Evolutionary conservation across 768 basidiomycete species (phyloP), one percentile per base, ranked within the genome.

Genomic region (Suillus decipiens): DNA sequence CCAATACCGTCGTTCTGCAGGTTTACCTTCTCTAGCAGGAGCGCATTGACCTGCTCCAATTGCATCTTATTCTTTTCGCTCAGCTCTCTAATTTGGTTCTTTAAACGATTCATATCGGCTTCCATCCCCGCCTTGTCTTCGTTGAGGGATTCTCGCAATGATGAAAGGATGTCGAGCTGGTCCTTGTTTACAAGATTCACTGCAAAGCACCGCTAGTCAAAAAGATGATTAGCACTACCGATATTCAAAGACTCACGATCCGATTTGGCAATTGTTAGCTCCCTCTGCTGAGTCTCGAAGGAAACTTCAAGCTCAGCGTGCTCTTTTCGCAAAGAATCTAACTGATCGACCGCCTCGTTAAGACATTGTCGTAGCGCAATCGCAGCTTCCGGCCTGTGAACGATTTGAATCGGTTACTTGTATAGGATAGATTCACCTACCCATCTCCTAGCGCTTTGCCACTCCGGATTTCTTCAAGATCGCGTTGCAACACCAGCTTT

Each of bases 141-240:
- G 71, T 89, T 90, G 48, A 96, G 92, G 1, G 92, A 94, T 63
- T 94, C 93, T 47, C 96, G 88, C 33, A 97, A 78, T 7, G 87
- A 87, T 2, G 88, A 83, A 37, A 99, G 87, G 63, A 96, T 94
- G 59, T 96, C 95, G 24, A 95, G 79, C 73, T 98, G 94, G 72
- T 97, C 95, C 73, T 93, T 94, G 79, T 95, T 92, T 51, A 98
- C 90, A 50, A 99, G 83, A 51, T 86, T 91, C 70, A 98, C 95
- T 96, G 69, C 14, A 39, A 42, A 53, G 15, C 14, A 67, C 43
- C 33, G 22, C 34, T 51, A 34, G 53, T 65, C 11, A 63, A 68
- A 55, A 66, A 62, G 31, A n/a, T 11, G 31, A n/a, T 11, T 5
- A 19, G 54, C 34, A 5, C 15, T 14, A 47, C 43, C 1, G 59